These are phyloP conservation scores for Diospyros lotus DNA, from an alignment of 148 eudicot species.

Conservation along the genomic window DNA sequence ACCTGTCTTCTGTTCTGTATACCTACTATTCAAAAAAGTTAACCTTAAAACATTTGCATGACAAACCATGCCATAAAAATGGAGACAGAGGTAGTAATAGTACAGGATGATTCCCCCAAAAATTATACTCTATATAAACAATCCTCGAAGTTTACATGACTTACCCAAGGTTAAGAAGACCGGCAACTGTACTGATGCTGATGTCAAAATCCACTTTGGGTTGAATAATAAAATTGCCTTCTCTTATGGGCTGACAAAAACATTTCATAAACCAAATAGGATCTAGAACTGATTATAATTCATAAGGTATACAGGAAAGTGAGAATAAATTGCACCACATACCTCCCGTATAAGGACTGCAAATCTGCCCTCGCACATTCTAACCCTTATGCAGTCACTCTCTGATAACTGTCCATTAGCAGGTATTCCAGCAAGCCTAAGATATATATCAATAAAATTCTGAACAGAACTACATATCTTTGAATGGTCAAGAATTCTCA, in stretches of 20 bases:
- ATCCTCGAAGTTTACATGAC: slow-evolving; percentile 12
- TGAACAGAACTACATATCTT: slow-evolving; percentile 92
- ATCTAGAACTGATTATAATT: background rate
- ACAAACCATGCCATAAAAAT: background rate
- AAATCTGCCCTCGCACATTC: slow-evolving; percentile 97
- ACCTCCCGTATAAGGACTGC: slow-evolving; percentile 97
- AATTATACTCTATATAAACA: background rate
- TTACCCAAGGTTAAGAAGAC: slow-evolving; percentile 97
- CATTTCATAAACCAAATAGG: background rate
- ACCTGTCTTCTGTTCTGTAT: no score
- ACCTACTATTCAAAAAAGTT: no score
- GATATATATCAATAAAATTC: slow-evolving; percentile 84
- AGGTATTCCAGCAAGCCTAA: slow-evolving; percentile 85
- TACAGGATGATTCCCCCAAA: no score
- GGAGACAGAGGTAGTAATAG: background rate
- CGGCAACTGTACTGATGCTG: slow-evolving; percentile 88
- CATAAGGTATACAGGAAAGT: background rate
- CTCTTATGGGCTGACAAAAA: slow-evolving; percentile 78
- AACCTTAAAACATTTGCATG: background rate
- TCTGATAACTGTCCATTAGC: slow-evolving; percentile 77
- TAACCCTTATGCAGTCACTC: slow-evolving; percentile 91
- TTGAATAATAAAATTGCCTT: slow-evolving; percentile 92
- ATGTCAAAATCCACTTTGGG: slow-evolving; percentile 99
- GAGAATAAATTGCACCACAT: slow-evolving; percentile 12
- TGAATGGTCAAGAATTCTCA: slow-evolving; percentile 70